Conservation (phyloP, 768 basidiomycete genomes). For the Epithele typhae region DNA sequence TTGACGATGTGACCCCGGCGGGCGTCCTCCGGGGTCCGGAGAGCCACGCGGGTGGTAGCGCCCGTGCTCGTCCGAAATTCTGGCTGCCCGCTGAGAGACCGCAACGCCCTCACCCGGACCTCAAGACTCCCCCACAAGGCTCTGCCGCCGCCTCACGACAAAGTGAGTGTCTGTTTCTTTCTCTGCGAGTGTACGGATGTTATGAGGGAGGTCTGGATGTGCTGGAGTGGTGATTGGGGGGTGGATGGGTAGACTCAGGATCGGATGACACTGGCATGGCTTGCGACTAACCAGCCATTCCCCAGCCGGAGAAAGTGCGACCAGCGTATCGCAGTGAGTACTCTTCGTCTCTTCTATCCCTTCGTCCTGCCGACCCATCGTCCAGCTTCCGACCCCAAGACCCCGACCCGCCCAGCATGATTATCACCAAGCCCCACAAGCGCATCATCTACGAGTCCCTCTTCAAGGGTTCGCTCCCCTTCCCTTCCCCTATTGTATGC, state of each 20-base stretch:
- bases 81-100: slow-evolving; percentile 6
- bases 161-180: slow-evolving; percentile 21
- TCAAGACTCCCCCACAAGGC: slow-evolving; percentile 32
- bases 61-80: slow-evolving; percentile 14
- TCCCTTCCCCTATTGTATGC: background rate
- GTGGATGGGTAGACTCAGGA: slow-evolving; percentile 29
- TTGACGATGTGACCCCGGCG: too few relatives aligned
- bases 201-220: slow-evolving; percentile 8
- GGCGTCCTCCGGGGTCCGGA: too few relatives aligned
- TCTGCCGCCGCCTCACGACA: slow-evolving; percentile 22
- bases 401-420: slow-evolving; percentile 61
- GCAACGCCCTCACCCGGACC: slow-evolving; percentile 30
- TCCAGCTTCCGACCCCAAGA: slow-evolving; percentile 29
- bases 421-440: slow-evolving; percentile 94
- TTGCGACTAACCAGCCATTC: slow-evolving; percentile 19
- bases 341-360: background rate
- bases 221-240: slow-evolving; percentile 12
- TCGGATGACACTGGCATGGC: slow-evolving; percentile 26
- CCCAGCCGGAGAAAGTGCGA: slow-evolving; percentile 34
- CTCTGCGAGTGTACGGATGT: background rate
- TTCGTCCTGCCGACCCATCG: background rate
- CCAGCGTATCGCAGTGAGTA: slow-evolving; percentile 32
- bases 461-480: slow-evolving; percentile 84
- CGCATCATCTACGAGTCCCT: slow-evolving; percentile 98
- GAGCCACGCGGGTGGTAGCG: too few relatives aligned